phyloP scores from a whole-genome alignment of 2,329 filamentous ascomycete genomes.

The Penicillium sp. region DNA sequence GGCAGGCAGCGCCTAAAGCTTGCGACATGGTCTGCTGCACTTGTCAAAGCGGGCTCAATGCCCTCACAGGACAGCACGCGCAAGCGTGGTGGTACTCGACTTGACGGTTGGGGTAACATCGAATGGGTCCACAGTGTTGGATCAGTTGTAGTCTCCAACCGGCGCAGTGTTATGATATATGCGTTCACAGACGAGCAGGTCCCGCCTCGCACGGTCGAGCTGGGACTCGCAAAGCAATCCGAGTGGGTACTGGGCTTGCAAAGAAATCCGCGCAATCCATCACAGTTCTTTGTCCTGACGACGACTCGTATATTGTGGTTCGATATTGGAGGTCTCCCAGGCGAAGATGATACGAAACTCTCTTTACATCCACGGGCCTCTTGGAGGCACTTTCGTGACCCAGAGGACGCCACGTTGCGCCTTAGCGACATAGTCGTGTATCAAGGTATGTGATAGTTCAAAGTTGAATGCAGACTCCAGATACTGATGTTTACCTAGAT shows the following conservation, averaged over 20 bases:
- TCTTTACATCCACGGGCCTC: slow-evolving; percentile 42
- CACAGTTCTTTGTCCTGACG: slow-evolving; percentile 53
- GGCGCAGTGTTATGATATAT: slow-evolving; percentile 43
- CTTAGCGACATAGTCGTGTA: slow-evolving; percentile 34
- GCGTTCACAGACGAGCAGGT: slow-evolving; percentile 26
- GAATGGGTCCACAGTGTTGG: slow-evolving; percentile 40
- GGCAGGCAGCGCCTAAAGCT: slow-evolving; percentile 31
- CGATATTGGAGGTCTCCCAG: slow-evolving; percentile 32
- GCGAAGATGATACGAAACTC: slow-evolving; percentile 20
- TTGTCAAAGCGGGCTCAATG: slow-evolving; percentile 33
- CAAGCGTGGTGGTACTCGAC: slow-evolving; percentile 15
- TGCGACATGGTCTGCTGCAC: slow-evolving; percentile 28
- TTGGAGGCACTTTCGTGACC: slow-evolving; percentile 54
- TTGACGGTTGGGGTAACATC: slow-evolving; percentile 46
- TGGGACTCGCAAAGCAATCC: slow-evolving; percentile 35
- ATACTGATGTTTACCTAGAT: slow-evolving; percentile 25
- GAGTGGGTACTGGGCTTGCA: slow-evolving; percentile 56
- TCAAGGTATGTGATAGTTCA: slow-evolving; percentile 28
- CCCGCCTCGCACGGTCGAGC: slow-evolving; percentile 32
- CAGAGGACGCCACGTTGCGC: slow-evolving; percentile 51
- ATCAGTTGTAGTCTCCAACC: slow-evolving; percentile 51
- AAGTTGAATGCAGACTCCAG: not conserved
- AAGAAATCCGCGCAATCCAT: slow-evolving; percentile 40
- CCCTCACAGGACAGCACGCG: slow-evolving; percentile 19
- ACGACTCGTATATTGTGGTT: slow-evolving; percentile 49